These are phyloP conservation scores for Colletotrichum phormii DNA, from an alignment of 2,329 filamentous ascomycete species.

Conservation along the genomic window DNA sequence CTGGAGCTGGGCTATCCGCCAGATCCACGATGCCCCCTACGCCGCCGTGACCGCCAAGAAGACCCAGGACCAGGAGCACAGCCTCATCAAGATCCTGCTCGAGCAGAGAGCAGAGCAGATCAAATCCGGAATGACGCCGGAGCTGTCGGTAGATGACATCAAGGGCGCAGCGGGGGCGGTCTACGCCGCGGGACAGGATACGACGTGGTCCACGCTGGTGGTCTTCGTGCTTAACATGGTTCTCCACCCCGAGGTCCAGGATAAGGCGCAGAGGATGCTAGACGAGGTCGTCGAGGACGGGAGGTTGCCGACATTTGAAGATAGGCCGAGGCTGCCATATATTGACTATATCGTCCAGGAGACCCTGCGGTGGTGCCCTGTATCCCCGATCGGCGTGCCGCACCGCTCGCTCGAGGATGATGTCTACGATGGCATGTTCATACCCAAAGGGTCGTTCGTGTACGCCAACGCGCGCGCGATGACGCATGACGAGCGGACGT, in stretches of 20 bases:
- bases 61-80: not conserved
- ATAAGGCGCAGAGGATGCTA: conserved; percentile 56
- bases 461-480: conserved; percentile 57
- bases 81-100: conserved; percentile 42
- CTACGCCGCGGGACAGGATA: conserved; percentile 59
- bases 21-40: conserved; percentile 58
- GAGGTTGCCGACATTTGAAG: conserved; percentile 58
- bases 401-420: conserved; percentile 62
- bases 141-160: conserved; percentile 56
- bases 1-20: conserved; percentile 48
- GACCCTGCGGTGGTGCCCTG: conserved; percentile 56
- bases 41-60: conserved; percentile 35
- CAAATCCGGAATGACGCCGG: conserved; percentile 43
- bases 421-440: conserved; percentile 65
- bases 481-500: conserved; percentile 53
- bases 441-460: conserved; percentile 62
- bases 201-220: conserved; percentile 54
- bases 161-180: conserved; percentile 60
- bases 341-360: conserved; percentile 62
- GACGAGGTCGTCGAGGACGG: conserved; percentile 58
- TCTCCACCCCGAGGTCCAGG: conserved; percentile 54
- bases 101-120: conserved; percentile 40
- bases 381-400: conserved; percentile 63
- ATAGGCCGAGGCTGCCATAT: conserved; percentile 56
- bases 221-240: conserved; percentile 30